Conservation (phyloP, 345 rosid genomes). For the Populus tremula region DNA sequence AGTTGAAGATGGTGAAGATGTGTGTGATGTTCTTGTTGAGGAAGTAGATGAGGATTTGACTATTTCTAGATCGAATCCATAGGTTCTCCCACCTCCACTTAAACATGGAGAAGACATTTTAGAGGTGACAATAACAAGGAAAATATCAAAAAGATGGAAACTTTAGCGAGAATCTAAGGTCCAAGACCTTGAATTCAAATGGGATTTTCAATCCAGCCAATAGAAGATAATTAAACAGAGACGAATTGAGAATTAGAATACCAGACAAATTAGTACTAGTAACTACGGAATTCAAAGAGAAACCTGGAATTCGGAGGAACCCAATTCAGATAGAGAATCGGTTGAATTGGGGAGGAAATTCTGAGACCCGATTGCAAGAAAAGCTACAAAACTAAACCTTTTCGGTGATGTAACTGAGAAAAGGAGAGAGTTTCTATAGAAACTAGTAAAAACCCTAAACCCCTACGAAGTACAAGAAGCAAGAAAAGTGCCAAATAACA, state of each 20-base stretch:
- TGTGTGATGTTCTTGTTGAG: slow-evolving; percentile 45
- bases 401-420: background rate
- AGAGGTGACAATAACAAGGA: background rate
- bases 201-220: background rate
- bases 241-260: background rate
- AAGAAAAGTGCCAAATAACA: background rate
- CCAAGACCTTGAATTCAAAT: background rate
- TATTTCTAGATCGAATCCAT: slow-evolving; percentile 68
- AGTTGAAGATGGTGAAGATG: slow-evolving; percentile 79
- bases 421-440: background rate
- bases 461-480: slow-evolving; percentile 20
- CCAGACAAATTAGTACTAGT: background rate
- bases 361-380: slow-evolving; percentile 15
- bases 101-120: slow-evolving; percentile 68
- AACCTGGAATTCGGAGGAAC: slow-evolving; percentile 1
- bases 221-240: background rate
- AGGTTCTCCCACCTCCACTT: slow-evolving; percentile 67
- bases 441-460: slow-evolving; percentile 48
- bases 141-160: background rate
- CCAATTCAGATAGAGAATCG: slow-evolving; percentile 9
- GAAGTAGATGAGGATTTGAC: slow-evolving; percentile 58
- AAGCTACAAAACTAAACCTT: background rate
- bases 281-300: background rate
- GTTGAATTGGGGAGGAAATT: background rate
- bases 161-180: background rate